A percentile compares a stretch with the other conserved stretches of the same genome.
Evolutionary conservation across 345 rosid genomes (phyloP).

Genomic region (Hibiscus tridactylites): DNA sequence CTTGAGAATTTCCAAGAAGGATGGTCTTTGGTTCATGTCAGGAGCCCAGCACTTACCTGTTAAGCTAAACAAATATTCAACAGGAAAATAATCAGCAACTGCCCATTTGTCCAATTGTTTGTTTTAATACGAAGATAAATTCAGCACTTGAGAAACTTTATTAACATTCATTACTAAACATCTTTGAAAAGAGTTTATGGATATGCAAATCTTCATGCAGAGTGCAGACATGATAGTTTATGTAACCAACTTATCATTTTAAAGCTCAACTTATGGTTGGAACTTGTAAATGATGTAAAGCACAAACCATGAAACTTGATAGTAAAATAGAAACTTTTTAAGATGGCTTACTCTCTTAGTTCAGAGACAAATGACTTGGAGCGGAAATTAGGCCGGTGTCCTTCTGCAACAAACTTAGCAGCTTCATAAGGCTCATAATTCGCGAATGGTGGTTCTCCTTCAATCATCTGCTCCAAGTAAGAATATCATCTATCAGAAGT

Average conservation of each 20-base stretch:
- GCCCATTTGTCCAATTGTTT: not conserved
- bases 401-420: conserved; percentile 85
- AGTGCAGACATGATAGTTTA: no score
- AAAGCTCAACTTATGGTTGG: not conserved
- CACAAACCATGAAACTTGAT: not conserved
- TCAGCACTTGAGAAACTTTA: no score
- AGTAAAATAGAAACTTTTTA: not conserved
- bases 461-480: conserved; percentile 65
- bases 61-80: conserved; percentile 32
- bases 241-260: not conserved
- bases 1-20: conserved; percentile 91
- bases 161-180: no score
- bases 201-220: no score
- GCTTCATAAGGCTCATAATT: conserved; percentile 91
- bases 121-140: not conserved
- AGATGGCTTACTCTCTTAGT: conserved; percentile 66
- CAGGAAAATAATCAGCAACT: conserved; percentile 9
- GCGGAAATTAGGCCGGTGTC: conserved; percentile 75
- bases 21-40: conserved; percentile 80
- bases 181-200: no score
- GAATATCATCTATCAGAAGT: conserved; percentile 13
- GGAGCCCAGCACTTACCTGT: conserved; percentile 80
- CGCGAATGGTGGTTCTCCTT: conserved; percentile 85
- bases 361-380: conserved; percentile 67
- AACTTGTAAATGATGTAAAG: not conserved